Evolutionary conservation across 106 monocot genomes (phyloP), one percentile per base, ranked within the genome.

Genomic region (Xerophyta viscosa): DNA sequence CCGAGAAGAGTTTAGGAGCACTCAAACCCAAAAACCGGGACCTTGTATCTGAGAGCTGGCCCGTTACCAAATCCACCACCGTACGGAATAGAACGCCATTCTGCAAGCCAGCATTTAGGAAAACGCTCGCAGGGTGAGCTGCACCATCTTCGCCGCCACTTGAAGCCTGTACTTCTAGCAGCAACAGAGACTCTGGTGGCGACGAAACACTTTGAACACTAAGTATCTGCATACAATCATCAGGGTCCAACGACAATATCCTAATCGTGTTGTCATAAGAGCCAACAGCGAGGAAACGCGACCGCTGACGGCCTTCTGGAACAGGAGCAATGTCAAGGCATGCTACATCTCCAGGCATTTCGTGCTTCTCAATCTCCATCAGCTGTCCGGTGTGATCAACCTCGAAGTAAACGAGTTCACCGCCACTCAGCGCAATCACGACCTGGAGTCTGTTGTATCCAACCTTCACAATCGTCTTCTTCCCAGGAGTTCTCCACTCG

Each of bases 401-500:
- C 59, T 96, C 96, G 50, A 96, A 96, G 48, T 96, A 96, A 17
- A 96, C 85, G 33, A 96, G 88, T 64, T 96, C 96, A 19, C 96
- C 96, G 20, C 96, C 96, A 31, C 96, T 96, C 24, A 96, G 76
- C 29, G 96, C 96, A 37, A 96, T 88, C 20, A 96, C 96, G 31
- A 96, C 96, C 63, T 96, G 96, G 15, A 89, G 88, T 57, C 81
- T 71, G 61, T 96, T 96, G 3, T 78, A 96, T 11, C 88, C 96
- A 39, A 96, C 96, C 76, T 96, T 96, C 9, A 88, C 85, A 28
- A 96, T 89, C 3, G 88, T 96, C 68, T 96, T 96, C 85, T 96
- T 96, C 5, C 96, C 96, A 14, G 96, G 96, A 11, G 96, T 96
- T 60, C 75, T 88, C 96, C 96, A 96, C 73, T 96, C 96, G 57